A percentile compares a stretch with the other conserved stretches of the same genome.
These are phyloP conservation scores for Scedosporium dehoogii DNA, from an alignment of 2,329 filamentous ascomycete genomes.

Conservation along the genomic window DNA sequence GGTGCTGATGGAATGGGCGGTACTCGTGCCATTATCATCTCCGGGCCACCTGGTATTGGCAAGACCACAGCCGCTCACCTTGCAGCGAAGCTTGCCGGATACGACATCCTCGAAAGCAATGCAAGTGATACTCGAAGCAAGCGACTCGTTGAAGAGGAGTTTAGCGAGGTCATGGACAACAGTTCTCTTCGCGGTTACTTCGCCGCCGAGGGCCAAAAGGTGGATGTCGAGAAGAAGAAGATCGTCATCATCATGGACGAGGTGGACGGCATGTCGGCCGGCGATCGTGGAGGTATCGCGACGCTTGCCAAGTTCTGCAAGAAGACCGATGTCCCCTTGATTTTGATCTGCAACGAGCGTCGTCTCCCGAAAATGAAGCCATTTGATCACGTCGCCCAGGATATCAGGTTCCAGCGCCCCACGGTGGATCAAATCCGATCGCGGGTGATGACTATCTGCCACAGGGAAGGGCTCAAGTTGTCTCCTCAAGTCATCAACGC, in stretches of 20 bases:
- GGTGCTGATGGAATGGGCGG: constrained; percentile 77
- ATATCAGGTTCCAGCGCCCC: constrained; percentile 79
- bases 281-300: constrained; percentile 90
- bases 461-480: constrained; percentile 80
- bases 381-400: constrained; percentile 77
- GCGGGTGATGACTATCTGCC: constrained; percentile 90
- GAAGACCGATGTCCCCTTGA: constrained; percentile 89
- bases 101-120: constrained; percentile 89
- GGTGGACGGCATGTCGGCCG: constrained; percentile 96
- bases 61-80: constrained; percentile 96
- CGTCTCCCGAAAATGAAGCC: constrained; percentile 95
- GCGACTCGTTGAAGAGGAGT: constrained; percentile 78
- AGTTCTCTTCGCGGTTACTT: constrained; percentile 90
- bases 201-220: constrained; percentile 68
- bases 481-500: constrained; percentile 78
- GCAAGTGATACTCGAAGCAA: constrained; percentile 95
- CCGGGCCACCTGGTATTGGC: constrained; percentile 90
- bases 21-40: constrained; percentile 85
- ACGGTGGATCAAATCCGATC: constrained; percentile 86
- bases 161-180: constrained; percentile 88
- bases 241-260: constrained; percentile 97
- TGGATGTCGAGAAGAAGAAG: constrained; percentile 79
- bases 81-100: constrained; percentile 85
- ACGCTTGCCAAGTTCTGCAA: constrained; percentile 90
- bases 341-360: constrained; percentile 96